These are phyloP conservation scores for Tetraselmis striata DNA, from an alignment of 139 green algal genomes.

Conservation along the genomic window DNA sequence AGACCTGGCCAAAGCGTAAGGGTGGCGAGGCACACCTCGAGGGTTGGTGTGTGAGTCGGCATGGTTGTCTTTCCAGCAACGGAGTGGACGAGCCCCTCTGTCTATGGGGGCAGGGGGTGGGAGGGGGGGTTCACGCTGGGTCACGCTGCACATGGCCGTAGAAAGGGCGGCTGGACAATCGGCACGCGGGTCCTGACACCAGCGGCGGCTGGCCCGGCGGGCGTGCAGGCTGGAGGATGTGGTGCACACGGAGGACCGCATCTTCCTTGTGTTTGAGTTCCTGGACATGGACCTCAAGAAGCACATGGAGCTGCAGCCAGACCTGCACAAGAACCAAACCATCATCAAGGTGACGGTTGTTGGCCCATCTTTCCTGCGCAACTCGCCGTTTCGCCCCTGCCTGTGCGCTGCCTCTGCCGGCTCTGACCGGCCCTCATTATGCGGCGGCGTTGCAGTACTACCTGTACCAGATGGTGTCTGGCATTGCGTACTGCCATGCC, in stretches of 20 bases:
- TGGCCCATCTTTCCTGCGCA: not conserved
- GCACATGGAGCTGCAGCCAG: constrained; percentile 77
- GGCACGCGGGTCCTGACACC: no score
- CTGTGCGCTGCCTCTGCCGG: not conserved
- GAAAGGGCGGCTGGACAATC: no score
- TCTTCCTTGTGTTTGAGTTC: constrained; percentile 98
- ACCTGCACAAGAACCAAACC: constrained; percentile 45
- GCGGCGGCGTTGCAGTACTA: constrained; percentile 60
- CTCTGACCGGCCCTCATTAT: not conserved
- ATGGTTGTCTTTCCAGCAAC: no score
- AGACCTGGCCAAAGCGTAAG: no score
- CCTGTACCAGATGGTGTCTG: constrained; percentile 92
- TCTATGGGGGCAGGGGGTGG: no score
- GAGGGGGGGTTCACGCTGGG: no score
- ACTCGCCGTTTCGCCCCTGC: not conserved
- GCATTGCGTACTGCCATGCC: constrained; percentile 86
- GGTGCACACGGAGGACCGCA: constrained; percentile 69
- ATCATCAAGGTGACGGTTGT: constrained; percentile 69
- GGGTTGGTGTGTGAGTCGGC: no score
- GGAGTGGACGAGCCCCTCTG: not conserved
- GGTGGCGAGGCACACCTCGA: no score
- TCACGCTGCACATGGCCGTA: no score
- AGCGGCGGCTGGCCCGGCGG: not conserved
- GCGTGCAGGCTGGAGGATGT: constrained; percentile 55
- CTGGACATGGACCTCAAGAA: constrained; percentile 97